These are phyloP conservation scores for Xylaria intraflava DNA, from an alignment of 495 filamentous ascomycete species.

Conservation along the genomic window DNA sequence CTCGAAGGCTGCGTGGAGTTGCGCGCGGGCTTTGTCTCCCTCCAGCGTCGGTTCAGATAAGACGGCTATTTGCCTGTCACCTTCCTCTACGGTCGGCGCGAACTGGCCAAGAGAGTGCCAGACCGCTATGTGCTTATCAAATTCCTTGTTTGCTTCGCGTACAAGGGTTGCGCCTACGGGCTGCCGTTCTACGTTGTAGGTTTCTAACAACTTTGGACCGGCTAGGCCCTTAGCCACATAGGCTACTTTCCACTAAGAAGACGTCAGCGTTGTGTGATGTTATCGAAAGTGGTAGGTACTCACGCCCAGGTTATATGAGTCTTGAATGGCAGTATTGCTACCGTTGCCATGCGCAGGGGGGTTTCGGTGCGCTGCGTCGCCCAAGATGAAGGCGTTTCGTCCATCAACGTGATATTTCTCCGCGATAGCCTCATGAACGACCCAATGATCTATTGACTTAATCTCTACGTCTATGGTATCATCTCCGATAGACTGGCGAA, in stretches of 20 bases:
- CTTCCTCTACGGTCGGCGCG: conserved; percentile 24
- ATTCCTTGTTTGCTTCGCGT: conserved; percentile 43
- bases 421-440: conserved; percentile 47
- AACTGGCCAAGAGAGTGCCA: conserved; percentile 43
- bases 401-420: conserved; percentile 27
- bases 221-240: conserved; percentile 40
- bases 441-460: conserved; percentile 42
- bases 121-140: conserved; percentile 37
- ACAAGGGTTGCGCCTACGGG: conserved; percentile 43
- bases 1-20: conserved; percentile 32
- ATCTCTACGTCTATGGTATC: conserved; percentile 38
- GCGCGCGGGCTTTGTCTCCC: conserved; percentile 30
- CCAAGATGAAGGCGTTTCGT: conserved; percentile 38
- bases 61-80: conserved; percentile 24
- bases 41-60: conserved; percentile 27
- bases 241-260: conserved; percentile 44
- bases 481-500: conserved; percentile 44
- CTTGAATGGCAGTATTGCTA: conserved; percentile 49
- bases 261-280: neutral
- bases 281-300: neutral
- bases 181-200: conserved; percentile 46
- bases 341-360: conserved; percentile 47
- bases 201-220: conserved; percentile 35
- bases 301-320: conserved; percentile 46
- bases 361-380: conserved; percentile 49